Evolutionary conservation across 345 rosid genomes (phyloP), one percentile per base, ranked within the genome.

Genomic region (Ceriops tagal): DNA sequence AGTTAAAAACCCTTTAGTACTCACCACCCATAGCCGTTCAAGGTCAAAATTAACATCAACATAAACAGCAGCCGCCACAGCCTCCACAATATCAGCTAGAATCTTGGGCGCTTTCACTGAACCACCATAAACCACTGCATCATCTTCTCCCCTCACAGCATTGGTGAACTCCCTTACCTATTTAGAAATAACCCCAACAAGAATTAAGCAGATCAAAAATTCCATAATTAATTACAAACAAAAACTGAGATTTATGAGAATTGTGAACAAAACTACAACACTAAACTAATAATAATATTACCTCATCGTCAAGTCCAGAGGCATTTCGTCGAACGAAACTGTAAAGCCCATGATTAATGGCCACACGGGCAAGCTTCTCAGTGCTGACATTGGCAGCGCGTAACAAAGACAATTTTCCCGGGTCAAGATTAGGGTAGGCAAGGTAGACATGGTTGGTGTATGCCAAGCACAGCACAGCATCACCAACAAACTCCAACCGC

Each of bases 321-420:
- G 81, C 75, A 64, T 77, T 86, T 72, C 74, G 88, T 16, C 87
- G 75, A 18, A 90, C 63, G 46, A 77, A 82, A 6, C 28, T 35
- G 53, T 83, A 86, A 9, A 93, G 80, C 1, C 82, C 75, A 22
- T 79, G 90, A 9, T 61, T 80, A 62, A 89, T 62, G 22, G 97
- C 85, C 31, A 86, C 88, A n/a, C 96, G 96, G 11, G 98, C 93
- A 53, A 92, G 84, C 62, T 90, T 92, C 86, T 92, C 98, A 1
- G 86, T 92, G 39, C 93, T 86, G 13, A 84, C 71, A 51, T 87
- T 90, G 37, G 90, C 92, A n/a, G 96, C 76, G 28, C 96, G 85
- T 32, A 92, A 58, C 13, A 65, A 70, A 47, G 98, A 77, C 37
- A 92, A 72, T 59, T 73, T 71, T 1, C 90, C 90, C 0, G 79